Evolutionary conservation across 768 basidiomycete species (phyloP), one percentile per base, ranked within the genome.

Genomic region (Butyriboletus loyo): DNA sequence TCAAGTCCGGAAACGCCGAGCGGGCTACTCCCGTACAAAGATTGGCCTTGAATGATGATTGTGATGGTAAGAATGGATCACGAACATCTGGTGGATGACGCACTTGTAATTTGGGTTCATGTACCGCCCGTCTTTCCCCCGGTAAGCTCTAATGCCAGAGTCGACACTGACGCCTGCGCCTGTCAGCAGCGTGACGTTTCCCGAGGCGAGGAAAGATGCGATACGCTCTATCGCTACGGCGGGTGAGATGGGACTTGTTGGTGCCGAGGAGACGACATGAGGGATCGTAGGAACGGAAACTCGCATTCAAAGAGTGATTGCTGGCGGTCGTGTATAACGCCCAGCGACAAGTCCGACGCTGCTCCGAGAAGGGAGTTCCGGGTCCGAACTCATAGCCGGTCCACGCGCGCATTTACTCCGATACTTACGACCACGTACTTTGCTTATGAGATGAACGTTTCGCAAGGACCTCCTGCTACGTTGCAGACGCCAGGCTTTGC

Each of bases 141-240:
- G 76, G 70, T 98, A 97, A n/a, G 94, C 93, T 58, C 92, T 77
- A 54, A 98, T 96, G 40, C 96, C 96, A 25, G 89, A 92, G 69
- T 98, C 96, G 27, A 98, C 94, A 66, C 89, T 91, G 58, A 97
- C 90, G 7, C 96, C 96, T 0, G 96, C 96, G 3, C 94, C 94
- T 0, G 92, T 94, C 49, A 98, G 67, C 15, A 93, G 73, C 0
- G 86, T 73, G 43, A 83, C 82, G 67, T 83, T 86, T n/a, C 92
- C 91, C 5, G 76, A 72, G 0, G 76, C 71, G 19, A 96, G 68
- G 61, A 95, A 95, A 2, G 75, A 66, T 5, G 82, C 73, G 49
- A 90, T 77, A 47, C 81, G 79, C 28, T 85, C 75, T 41, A 82
- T 69, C 11, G 87, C 87, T 53, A 78, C 80, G 31, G 73, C 66